phyloP scores from a whole-genome alignment of 2,329 filamentous ascomycete species.

The Botrytis aclada region DNA sequence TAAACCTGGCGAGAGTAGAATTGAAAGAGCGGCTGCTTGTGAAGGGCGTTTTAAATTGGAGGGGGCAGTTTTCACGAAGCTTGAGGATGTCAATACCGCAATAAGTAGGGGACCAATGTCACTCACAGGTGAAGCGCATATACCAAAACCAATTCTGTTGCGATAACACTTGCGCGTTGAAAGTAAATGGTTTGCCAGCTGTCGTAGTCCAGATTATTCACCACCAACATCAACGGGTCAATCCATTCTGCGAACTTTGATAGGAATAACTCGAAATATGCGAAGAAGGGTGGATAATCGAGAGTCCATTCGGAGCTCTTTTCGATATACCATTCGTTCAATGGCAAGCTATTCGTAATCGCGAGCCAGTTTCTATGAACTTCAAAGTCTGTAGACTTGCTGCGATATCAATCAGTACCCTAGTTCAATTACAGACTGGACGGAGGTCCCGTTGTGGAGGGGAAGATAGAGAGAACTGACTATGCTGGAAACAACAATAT shows the following conservation, averaged over 20 bases:
- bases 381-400: slow-evolving; percentile 98
- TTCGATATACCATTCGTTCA: slow-evolving; percentile 93
- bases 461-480: slow-evolving; percentile 53
- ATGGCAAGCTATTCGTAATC: slow-evolving; percentile 83
- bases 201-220: slow-evolving; percentile 79
- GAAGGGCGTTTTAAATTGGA: slow-evolving; percentile 66
- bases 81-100: slow-evolving; percentile 39
- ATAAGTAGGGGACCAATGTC: background rate
- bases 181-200: slow-evolving; percentile 95
- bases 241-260: slow-evolving; percentile 74
- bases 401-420: slow-evolving; percentile 42
- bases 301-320: slow-evolving; percentile 99
- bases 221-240: slow-evolving; percentile 77
- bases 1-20: slow-evolving; percentile 86
- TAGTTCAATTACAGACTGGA: background rate
- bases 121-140: slow-evolving; percentile 74
- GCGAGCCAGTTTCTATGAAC: slow-evolving; percentile 99
- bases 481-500: slow-evolving; percentile 91
- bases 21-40: slow-evolving; percentile 82
- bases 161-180: slow-evolving; percentile 82
- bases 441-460: background rate
- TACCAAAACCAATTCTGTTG: slow-evolving; percentile 78
- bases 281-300: slow-evolving; percentile 98
- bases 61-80: slow-evolving; percentile 72
- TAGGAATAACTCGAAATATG: slow-evolving; percentile 91